Evolutionary conservation across 345 rosid species (phyloP), one percentile per base, ranked within the genome.

Genomic region (Linum trigynum): DNA sequence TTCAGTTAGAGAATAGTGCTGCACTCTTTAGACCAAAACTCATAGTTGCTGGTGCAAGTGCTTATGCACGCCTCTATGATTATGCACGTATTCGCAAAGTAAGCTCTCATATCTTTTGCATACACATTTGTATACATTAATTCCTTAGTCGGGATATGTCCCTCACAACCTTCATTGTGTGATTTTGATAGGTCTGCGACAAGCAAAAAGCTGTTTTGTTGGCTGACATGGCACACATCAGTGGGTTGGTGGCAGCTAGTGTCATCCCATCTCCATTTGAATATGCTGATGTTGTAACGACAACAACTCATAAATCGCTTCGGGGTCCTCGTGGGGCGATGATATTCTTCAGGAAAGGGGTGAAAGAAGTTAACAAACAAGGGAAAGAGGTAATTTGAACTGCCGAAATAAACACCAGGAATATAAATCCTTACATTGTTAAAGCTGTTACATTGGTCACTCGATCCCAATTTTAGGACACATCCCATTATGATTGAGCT

Each of bases 311-410:
- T 77, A 92, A 92, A 73, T 92, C 98, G 11, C 97, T 92, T 60
- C 95, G 98, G 50, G 98, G 98, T 73, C 97, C 98, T 36, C 86
- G 98, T 68, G 98, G 98, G 12, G 98, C 96, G 53, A 87, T 92
- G 98, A 92, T 92, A 75, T 92, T 92, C 86, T 92, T 83, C 76
- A 84, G 90, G 78, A 92, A 89, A 82, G 98, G 96, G 12, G 69
- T 92, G 38, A 92, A 92, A 77, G 95, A 80, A 80, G 62, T 89
- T 43, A 85, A 87, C 80, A 89, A 92, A 78, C 84, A 84, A 78
- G 98, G 95, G 62, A 64, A 92, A 83, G 98, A 92, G 85, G 98
- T 89, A 67, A 71, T 81, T 76, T 3, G 39, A 51, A 53, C 39
- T 42, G 32, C 65, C 37, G 39, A 64, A 58, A 35, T 57, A 56